These are phyloP conservation scores for Candida tibetensis DNA, from an alignment of 805 yeast species.

Conservation along the genomic window DNA sequence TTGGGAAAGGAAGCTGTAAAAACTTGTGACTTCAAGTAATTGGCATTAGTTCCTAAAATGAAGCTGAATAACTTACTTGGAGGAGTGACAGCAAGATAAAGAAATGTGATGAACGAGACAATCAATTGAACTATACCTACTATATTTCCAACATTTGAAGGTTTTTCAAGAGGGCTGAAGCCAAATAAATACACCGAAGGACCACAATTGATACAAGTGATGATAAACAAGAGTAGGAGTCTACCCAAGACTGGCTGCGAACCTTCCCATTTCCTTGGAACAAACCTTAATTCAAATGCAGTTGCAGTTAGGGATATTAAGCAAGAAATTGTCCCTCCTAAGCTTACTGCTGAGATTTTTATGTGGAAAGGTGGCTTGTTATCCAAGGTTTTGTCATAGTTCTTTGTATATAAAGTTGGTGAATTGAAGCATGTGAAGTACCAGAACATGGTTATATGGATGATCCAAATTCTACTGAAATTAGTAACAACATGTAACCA, in stretches of 20 bases:
- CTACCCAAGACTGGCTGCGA: constrained; percentile 14
- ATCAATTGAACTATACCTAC: constrained; percentile 26
- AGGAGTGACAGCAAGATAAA: constrained; percentile 28
- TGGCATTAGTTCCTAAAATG: constrained; percentile 4
- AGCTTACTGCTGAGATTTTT: constrained; percentile 40
- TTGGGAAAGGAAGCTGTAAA: constrained; percentile 27
- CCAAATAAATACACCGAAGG: constrained; percentile 31
- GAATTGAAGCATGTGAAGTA: constrained; percentile 50
- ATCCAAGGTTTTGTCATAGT: constrained; percentile 38
- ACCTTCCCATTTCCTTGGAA: constrained; percentile 27
- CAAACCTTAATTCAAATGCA: constrained; percentile 22
- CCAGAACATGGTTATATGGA: constrained; percentile 52
- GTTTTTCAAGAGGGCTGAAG: constrained; percentile 22
- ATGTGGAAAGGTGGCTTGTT: constrained; percentile 47
- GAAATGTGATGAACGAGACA: constrained; percentile 25
- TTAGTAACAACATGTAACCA: constrained; percentile 51
- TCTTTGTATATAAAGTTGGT: constrained; percentile 45
- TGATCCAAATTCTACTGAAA: constrained; percentile 53
- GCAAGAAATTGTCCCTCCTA: constrained; percentile 46
- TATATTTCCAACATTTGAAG: constrained; percentile 21
- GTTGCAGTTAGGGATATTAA: constrained; percentile 25
- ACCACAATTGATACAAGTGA: constrained; percentile 19
- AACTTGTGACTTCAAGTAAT: constrained; percentile 8
- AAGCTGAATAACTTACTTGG: constrained; percentile 21
- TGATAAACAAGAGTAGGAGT: constrained; percentile 13